Evolutionary conservation across 495 filamentous ascomycete genomes (phyloP), one percentile per base, ranked within the genome.

Genomic region (Tetracladium marchalianum): DNA sequence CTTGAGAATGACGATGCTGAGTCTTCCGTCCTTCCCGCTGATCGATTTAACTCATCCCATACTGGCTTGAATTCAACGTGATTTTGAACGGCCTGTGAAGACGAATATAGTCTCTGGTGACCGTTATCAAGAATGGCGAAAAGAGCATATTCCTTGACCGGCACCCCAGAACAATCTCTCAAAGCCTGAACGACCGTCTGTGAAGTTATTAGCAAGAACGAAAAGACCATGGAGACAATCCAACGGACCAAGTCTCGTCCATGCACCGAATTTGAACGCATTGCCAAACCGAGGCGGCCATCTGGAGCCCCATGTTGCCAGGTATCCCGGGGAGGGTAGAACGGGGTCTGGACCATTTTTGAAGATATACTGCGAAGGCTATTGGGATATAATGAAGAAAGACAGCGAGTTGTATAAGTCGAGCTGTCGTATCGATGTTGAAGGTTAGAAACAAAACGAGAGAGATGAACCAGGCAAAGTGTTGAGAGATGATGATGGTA

Each of bases 361-460:
- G 40, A 17, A 46, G 47, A 40, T 45, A 35, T 31, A 35, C 4
- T 45, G 39, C 27, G n/a, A 35, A 40, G 31, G 35, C 31, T 27
- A 39, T 49, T 32, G 19, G 8, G 10, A n/a, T 27, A 27, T 27
- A 3, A 3, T 27, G 22, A 27, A 27, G 7, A 33, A 31, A 35
- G 12, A 39, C 39, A 24, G 47, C 44, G 24, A 32, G 44, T 35
- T 41, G 46, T 53, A 46, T 39, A 48, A 57, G 44, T 27, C 54
- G 54, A 57, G 54, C 44, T 50, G 41, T 57, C 54, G 50, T 53
- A 53, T 51, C 47, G 46, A 55, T 27, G 22, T 27, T 27, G 22
- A 27, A 27, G 22, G 22, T 27, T 27, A 27, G 22, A 7, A 27
- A 27, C 22, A 27, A 27, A 27, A 27, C 22, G 22, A 27, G 22